Conservation (phyloP, 2,329 filamentous ascomycete genomes). For the Rhynchosporium graminicola region DNA sequence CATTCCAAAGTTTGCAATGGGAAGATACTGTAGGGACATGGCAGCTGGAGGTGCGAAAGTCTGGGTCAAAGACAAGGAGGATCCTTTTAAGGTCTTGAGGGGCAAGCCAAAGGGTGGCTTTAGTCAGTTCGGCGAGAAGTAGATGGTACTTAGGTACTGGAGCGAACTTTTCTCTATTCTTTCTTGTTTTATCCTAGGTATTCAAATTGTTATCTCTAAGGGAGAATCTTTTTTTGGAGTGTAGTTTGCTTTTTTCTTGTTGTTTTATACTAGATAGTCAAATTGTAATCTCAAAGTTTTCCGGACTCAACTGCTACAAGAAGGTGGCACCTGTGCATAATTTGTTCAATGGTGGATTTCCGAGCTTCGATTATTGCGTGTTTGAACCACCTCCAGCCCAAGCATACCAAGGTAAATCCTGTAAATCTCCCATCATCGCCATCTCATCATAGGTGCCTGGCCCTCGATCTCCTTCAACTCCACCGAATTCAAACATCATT, state of each 20-base stretch:
- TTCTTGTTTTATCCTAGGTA: not conserved
- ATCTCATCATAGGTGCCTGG: not conserved
- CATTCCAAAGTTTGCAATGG: not conserved
- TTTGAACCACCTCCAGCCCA: not conserved
- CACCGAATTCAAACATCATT: conserved; percentile 22
- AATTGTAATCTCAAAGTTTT: too few relatives aligned
- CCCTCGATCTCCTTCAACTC: not conserved
- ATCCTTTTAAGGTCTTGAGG: not conserved
- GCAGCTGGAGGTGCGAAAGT: not conserved
- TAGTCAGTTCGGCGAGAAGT: not conserved
- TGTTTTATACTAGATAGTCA: too few relatives aligned
- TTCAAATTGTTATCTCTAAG: not conserved
- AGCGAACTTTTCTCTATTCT: not conserved
- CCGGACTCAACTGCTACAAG: too few relatives aligned
- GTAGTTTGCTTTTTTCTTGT: too few relatives aligned
- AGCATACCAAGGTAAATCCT: conserved; percentile 5
- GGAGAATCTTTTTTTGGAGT: too few relatives aligned
- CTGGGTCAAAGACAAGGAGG: conserved; percentile 3
- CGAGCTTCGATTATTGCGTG: not conserved
- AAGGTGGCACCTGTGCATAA: too few relatives aligned
- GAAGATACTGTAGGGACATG: not conserved
- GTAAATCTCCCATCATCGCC: not conserved
- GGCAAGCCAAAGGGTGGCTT: not conserved
- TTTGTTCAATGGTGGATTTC: too few relatives aligned
- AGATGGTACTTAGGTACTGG: not conserved